Conservation (phyloP, 768 basidiomycete genomes). For the Lentinula lateritia region DNA sequence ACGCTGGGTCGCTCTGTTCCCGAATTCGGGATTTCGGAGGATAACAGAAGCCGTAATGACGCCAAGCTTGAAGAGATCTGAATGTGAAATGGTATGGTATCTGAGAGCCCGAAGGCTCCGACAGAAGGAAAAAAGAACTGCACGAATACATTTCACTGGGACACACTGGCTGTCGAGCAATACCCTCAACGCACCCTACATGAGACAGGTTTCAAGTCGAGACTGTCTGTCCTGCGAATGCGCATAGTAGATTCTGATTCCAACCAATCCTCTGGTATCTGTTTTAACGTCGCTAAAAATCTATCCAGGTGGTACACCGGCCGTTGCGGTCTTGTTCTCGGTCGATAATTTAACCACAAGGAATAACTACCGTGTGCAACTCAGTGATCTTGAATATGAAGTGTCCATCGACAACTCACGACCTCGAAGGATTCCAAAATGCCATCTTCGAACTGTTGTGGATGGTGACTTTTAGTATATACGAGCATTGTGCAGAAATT, state of each 20-base stretch:
- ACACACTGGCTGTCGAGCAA: slow-evolving; percentile 13
- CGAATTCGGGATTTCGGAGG: slow-evolving; percentile 6
- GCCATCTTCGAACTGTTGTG: slow-evolving; percentile 17
- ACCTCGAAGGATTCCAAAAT: slow-evolving; percentile 30
- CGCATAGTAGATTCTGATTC: slow-evolving; percentile 38
- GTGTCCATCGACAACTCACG: slow-evolving; percentile 19
- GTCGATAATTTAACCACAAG: slow-evolving; percentile 37
- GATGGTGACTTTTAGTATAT: slow-evolving; percentile 27
- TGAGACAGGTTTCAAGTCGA: slow-evolving; percentile 33
- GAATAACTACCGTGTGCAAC: slow-evolving; percentile 27
- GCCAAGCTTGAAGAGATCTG: slow-evolving; percentile 40
- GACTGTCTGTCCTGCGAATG: slow-evolving; percentile 19
- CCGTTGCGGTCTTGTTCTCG: slow-evolving; percentile 40
- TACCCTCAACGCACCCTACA: slow-evolving; percentile 41
- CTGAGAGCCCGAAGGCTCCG: slow-evolving; percentile 40
- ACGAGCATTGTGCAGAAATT: slow-evolving; percentile 23
- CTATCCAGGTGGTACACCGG: slow-evolving; percentile 36
- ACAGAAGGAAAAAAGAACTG: slow-evolving; percentile 48
- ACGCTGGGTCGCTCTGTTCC: slow-evolving; percentile 13
- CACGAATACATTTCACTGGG: neutral
- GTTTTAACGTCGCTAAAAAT: slow-evolving; percentile 46
- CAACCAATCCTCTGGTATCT: slow-evolving; percentile 53
- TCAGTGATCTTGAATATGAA: neutral
- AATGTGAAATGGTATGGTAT: slow-evolving; percentile 54
- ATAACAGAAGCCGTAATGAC: slow-evolving; percentile 36